These are phyloP conservation scores for Suhomyces sp. DNA, from an alignment of 805 yeast species.

Conservation along the genomic window DNA sequence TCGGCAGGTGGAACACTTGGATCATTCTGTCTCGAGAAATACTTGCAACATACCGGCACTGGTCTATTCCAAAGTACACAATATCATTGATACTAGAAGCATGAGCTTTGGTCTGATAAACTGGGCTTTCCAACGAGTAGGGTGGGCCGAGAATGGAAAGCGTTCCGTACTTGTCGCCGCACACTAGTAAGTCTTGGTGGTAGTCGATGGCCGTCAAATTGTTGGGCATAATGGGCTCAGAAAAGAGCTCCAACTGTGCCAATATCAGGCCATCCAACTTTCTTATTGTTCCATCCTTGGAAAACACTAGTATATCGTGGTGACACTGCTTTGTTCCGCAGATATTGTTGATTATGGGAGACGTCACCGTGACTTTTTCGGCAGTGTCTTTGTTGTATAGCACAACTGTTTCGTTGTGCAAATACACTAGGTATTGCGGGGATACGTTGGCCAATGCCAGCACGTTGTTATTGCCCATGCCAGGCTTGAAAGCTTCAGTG, in stretches of 20 bases:
- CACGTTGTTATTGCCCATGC: neutral
- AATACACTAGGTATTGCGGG: neutral
- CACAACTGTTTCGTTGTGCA: neutral
- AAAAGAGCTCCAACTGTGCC: slow-evolving; percentile 16
- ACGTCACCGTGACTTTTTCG: slow-evolving; percentile 21
- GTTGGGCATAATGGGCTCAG: slow-evolving; percentile 37
- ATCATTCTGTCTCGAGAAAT: slow-evolving; percentile 63
- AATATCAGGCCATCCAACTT: slow-evolving; percentile 15
- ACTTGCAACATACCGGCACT: slow-evolving; percentile 36
- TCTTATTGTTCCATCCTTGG: slow-evolving; percentile 41
- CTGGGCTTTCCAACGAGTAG: neutral
- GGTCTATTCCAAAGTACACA: slow-evolving; percentile 27
- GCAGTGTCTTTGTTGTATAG: slow-evolving; percentile 36
- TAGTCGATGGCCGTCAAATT: slow-evolving; percentile 41
- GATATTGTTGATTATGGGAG: slow-evolving; percentile 36
- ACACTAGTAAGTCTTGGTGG: slow-evolving; percentile 21
- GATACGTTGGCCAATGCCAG: neutral
- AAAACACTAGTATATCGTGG: slow-evolving; percentile 37
- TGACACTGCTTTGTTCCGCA: slow-evolving; percentile 37
- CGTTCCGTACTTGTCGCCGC: slow-evolving; percentile 52
- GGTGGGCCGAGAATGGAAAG: slow-evolving; percentile 22
- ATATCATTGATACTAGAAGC: slow-evolving; percentile 51
- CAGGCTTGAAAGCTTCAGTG: neutral
- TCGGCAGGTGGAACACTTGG: slow-evolving; percentile 43
- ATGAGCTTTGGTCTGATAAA: slow-evolving; percentile 43